A percentile compares a stretch with the other conserved stretches of the same genome.
phyloP scores from a whole-genome alignment of 768 basidiomycete species.

The Chalciporus sphaerocephalus region DNA sequence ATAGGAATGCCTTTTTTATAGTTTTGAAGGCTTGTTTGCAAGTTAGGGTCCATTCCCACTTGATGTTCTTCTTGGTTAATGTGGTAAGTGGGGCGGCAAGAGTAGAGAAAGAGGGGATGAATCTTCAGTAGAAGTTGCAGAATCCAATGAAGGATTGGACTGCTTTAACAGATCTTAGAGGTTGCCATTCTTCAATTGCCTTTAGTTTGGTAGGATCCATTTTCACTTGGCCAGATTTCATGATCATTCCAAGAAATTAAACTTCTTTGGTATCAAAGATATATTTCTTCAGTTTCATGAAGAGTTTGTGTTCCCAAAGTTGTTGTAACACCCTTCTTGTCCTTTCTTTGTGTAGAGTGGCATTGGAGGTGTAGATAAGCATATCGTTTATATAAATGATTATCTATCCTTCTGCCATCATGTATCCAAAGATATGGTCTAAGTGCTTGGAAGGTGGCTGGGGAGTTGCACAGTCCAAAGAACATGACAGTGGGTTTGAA shows the following conservation, averaged over 20 bases:
- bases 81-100: not conserved
- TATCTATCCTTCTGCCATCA: not conserved
- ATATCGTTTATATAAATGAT: no score
- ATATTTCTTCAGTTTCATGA: not conserved
- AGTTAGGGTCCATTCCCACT: no score
- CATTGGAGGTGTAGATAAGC: not conserved
- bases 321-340: not conserved
- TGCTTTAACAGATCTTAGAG: not conserved
- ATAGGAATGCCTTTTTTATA: no score
- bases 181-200: not conserved
- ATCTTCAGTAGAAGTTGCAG: not conserved
- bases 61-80: no score
- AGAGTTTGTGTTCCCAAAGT: not conserved
- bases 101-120: not conserved
- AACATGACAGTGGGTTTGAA: no score
- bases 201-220: not conserved
- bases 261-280: not conserved
- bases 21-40: no score
- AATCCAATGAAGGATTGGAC: not conserved
- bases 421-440: not conserved
- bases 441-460: not conserved
- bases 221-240: not conserved
- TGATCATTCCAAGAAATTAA: not conserved
- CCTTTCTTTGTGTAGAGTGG: not conserved
- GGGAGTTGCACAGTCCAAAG: not conserved